Conservation (phyloP, 495 filamentous ascomycete genomes). For the Immersiella caudata region DNA sequence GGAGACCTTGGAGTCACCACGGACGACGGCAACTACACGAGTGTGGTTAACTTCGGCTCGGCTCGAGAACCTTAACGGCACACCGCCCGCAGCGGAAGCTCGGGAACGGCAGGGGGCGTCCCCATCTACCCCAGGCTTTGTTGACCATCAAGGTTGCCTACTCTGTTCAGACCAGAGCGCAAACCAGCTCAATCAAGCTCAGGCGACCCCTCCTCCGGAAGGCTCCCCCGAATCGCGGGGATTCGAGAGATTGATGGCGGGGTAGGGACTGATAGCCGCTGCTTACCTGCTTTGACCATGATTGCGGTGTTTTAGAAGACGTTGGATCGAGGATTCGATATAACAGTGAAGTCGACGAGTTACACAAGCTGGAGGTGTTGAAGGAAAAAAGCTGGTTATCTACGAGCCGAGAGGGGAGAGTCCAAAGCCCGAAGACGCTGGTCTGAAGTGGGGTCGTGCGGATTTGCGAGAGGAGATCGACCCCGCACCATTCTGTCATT, state of each 20-base stretch:
- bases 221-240: slow-evolving; percentile 15
- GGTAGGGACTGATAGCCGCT: slow-evolving; percentile 31
- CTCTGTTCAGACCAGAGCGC: slow-evolving; percentile 12
- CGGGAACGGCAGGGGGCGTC: background rate
- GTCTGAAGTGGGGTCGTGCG: slow-evolving; percentile 26
- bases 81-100: background rate
- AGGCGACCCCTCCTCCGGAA: slow-evolving; percentile 17
- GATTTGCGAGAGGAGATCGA: slow-evolving; percentile 22
- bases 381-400: slow-evolving; percentile 21
- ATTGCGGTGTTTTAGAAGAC: slow-evolving; percentile 45
- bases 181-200: slow-evolving; percentile 28
- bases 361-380: background rate
- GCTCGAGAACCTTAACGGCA: background rate
- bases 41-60: background rate
- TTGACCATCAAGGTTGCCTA: slow-evolving; percentile 39
- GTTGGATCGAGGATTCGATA: slow-evolving; percentile 1
- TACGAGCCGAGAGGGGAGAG: slow-evolving; percentile 10
- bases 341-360: background rate
- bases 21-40: slow-evolving; percentile 84
- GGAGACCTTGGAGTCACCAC: slow-evolving; percentile 90
- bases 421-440: slow-evolving; percentile 29
- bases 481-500: slow-evolving; percentile 31
- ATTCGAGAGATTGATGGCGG: slow-evolving; percentile 28
- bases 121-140: background rate
- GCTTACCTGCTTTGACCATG: slow-evolving; percentile 97